Base-by-base conservation (phyloP, 225 moss, liverwort and hornwort genomes). In the Ulota crispa region DNA sequence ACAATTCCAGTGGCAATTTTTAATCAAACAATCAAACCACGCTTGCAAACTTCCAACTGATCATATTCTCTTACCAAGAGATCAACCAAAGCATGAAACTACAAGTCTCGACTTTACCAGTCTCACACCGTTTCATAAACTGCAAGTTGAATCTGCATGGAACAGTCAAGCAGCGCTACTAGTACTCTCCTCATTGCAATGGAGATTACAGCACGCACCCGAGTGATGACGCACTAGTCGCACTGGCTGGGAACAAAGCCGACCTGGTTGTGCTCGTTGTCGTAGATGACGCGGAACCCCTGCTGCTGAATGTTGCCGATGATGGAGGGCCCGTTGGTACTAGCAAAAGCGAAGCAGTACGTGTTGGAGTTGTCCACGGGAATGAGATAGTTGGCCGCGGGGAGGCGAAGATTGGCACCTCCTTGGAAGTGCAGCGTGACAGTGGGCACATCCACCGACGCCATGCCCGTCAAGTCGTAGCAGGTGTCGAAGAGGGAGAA, bases 401-500 rank as follows among this genome's bases (percentile, higher is more conserved):
- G 91, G 7, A 91, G 85, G 0, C 32, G 77, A 16, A 91, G 72
- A 14, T 89, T 89, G 0, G 91, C 82, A 0, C 80, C 83, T 1
- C 81, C 83, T 27, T 91, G 87, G 27, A 91, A 91, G 9, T 91
- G 91, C 70, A 91, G 1, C 8, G 89, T 86, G n/a, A 91, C 81
- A 0, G 89, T 89, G 34, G 91, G 91, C 13, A 91, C 82, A 19
- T 89, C 83, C 67, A 91, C 87, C 0, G 89, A 85, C 11, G 70
- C 47, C 81, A 83, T 78, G 9, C 87, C 89, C 0, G 87, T 43
- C 62, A 91, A 82, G 26, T 91, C 85, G 61, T 62, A 91, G 83
- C 91, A 91, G 3, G 91, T 91, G 50, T 91, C 91, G 8, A 91
- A 91, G 21, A 91, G 83, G 52, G 91, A 91, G 87, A 89, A 91